Evolutionary conservation across 2,329 filamentous ascomycete species (phyloP), one percentile per base, ranked within the genome.

Genomic region (Aureobasidium namibiae): DNA sequence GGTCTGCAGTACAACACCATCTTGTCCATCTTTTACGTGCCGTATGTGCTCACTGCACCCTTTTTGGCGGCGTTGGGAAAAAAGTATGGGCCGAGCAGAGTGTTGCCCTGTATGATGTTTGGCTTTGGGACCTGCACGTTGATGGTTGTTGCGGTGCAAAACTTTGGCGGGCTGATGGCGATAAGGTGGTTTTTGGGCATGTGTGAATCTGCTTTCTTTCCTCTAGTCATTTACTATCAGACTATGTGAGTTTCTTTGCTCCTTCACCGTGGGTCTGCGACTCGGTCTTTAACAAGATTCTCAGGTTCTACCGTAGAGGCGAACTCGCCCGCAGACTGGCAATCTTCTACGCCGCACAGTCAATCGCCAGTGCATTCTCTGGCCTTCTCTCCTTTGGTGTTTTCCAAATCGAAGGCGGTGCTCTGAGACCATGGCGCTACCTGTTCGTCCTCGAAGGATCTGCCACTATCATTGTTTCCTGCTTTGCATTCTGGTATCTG

Each of bases 301-400:
- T n/a, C 14, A 82, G 79, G 2, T 90, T 90, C 70, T 90, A 90
- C 69, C 81, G 85, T 16, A 80, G 87, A 57, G 83, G 82, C 33
- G 87, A 90, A 68, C 79, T 90, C 3, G 87, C 86, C 6, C 78
- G 87, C 9, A 82, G 87, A 3, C 76, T 90, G 1, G 86, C 86
- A 36, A 74, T 90, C 61, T 90, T 90, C 74, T 92, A 91, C 65
- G 88, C 87, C 0, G 87, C 87, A 0, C 85, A 82, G 24, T 88
- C 87, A 66, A 87, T 92, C 61, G 88, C 88, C 23, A 84, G 82
- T 60, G 85, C 84, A 2, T 87, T 87, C 65, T 80, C 79, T 0
- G 82, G 82, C 4, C 71, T 86, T 1, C 74, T 85, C 14, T 76
- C 82, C 0, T 85, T 81, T 61, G 82, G 80, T 3, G 80, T 83